These are phyloP conservation scores for Adansonia grandidieri DNA, from an alignment of 441 rosid species.

Conservation along the genomic window DNA sequence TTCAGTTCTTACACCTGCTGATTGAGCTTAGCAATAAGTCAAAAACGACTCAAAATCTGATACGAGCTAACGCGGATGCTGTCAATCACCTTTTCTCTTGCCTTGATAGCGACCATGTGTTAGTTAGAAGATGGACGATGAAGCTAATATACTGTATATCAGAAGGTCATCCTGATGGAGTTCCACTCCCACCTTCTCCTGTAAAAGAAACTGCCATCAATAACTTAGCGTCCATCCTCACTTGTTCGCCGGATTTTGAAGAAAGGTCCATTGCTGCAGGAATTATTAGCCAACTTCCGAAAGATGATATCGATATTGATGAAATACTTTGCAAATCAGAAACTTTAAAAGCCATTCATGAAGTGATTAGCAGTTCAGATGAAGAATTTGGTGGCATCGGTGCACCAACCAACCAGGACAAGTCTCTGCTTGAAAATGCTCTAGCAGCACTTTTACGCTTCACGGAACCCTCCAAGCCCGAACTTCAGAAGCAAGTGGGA, in stretches of 20 bases:
- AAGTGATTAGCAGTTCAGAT: conserved; percentile 45
- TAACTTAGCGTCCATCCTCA: conserved; percentile 40
- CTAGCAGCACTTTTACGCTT: conserved; percentile 53
- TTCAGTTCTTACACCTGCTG: conserved; percentile 52
- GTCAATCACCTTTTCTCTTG: conserved; percentile 45
- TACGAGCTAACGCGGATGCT: conserved; percentile 36
- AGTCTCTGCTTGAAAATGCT: conserved; percentile 50
- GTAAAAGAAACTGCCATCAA: conserved; percentile 47
- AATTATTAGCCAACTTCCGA: conserved; percentile 58
- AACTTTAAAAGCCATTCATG: conserved; percentile 49
- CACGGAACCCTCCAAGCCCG: conserved; percentile 56
- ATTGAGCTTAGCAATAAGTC: conserved; percentile 51
- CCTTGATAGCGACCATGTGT: conserved; percentile 35
- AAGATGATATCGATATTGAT: conserved; percentile 48
- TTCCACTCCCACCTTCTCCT: conserved; percentile 53
- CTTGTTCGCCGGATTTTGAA: conserved; percentile 40
- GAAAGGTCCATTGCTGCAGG: conserved; percentile 59
- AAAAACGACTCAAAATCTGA: conserved; percentile 36
- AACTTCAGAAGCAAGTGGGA: conserved; percentile 53
- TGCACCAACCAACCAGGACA: conserved; percentile 26
- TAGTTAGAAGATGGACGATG: conserved; percentile 46
- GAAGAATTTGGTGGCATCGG: conserved; percentile 31
- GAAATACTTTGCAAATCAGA: conserved; percentile 50
- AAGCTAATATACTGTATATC: conserved; percentile 48
- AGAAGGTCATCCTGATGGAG: conserved; percentile 44